A percentile compares a stretch with the other conserved stretches of the same genome.
These are phyloP conservation scores for Schizothecium vesticola DNA, from an alignment of 495 filamentous ascomycete species.

Conservation along the genomic window DNA sequence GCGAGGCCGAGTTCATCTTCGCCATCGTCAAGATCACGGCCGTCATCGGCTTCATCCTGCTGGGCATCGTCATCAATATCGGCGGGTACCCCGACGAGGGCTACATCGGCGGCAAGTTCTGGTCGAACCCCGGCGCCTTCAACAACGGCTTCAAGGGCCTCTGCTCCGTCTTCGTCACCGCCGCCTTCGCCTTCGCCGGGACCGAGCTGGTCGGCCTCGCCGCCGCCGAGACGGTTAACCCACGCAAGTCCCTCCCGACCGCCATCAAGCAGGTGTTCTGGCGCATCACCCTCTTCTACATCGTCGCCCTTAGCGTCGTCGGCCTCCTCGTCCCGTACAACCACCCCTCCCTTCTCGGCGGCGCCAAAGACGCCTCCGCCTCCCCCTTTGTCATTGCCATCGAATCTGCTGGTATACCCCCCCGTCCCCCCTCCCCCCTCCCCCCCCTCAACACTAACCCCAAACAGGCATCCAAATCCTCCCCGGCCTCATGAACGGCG, in stretches of 20 bases:
- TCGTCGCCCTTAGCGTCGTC: constrained; percentile 67
- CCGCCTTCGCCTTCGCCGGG: constrained; percentile 86
- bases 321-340: constrained; percentile 70
- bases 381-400: constrained; percentile 92
- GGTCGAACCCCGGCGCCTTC: constrained; percentile 83
- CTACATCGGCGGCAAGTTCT: constrained; percentile 82
- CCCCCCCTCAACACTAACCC: no score
- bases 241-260: constrained; percentile 76
- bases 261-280: constrained; percentile 94
- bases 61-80: constrained; percentile 72
- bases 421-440: constrained; percentile 42
- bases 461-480: constrained; percentile 58
- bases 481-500: constrained; percentile 81
- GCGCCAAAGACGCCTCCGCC: constrained; percentile 58
- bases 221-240: constrained; percentile 82
- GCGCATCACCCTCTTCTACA: constrained; percentile 86
- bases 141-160: constrained; percentile 91
- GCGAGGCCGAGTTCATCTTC: constrained; percentile 88
- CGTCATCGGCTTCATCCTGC: constrained; percentile 80
- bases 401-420: constrained; percentile 67
- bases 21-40: constrained; percentile 81
- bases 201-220: constrained; percentile 92
- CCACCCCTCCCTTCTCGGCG: constrained; percentile 53
- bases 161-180: constrained; percentile 88
- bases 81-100: constrained; percentile 69